These are phyloP conservation scores for Colletotrichum sp. DNA, from an alignment of 2,329 filamentous ascomycete species.

Conservation along the genomic window DNA sequence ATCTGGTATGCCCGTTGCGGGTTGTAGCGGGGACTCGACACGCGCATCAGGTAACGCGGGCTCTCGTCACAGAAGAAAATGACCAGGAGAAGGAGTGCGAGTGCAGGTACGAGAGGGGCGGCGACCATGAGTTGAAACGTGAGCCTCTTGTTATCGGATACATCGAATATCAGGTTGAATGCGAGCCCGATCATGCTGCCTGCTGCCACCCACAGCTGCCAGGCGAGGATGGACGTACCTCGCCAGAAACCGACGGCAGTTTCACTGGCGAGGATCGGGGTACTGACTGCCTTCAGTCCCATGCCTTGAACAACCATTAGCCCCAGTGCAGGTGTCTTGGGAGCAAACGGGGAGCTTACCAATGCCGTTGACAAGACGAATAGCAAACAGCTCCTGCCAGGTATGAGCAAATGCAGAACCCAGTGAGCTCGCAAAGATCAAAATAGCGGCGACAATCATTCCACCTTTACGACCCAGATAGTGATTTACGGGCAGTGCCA, in stretches of 20 bases:
- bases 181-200: slow-evolving; percentile 40
- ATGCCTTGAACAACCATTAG: slow-evolving; percentile 35
- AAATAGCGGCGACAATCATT: slow-evolving; percentile 40
- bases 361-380: slow-evolving; percentile 42
- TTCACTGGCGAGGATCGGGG: slow-evolving; percentile 51
- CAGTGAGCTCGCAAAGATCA: slow-evolving; percentile 44
- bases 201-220: slow-evolving; percentile 48
- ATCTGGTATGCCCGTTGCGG: slow-evolving; percentile 37
- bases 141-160: not conserved
- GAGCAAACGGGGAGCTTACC: slow-evolving; percentile 29
- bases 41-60: slow-evolving; percentile 43
- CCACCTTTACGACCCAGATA: slow-evolving; percentile 43
- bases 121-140: slow-evolving; percentile 36
- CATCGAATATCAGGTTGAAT: slow-evolving; percentile 42
- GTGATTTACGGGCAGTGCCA: slow-evolving; percentile 46
- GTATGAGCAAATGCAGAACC: slow-evolving; percentile 35
- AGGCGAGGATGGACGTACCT: slow-evolving; percentile 50
- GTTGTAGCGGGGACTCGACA: slow-evolving; percentile 36
- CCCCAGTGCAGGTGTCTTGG: not conserved
- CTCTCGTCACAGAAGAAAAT: slow-evolving; percentile 42
- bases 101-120: slow-evolving; percentile 37
- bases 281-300: slow-evolving; percentile 54
- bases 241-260: slow-evolving; percentile 52
- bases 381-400: slow-evolving; percentile 37
- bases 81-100: slow-evolving; percentile 35